These are phyloP conservation scores for Colletotrichum lentis DNA, from an alignment of 2,329 filamentous ascomycete genomes.

Conservation along the genomic window DNA sequence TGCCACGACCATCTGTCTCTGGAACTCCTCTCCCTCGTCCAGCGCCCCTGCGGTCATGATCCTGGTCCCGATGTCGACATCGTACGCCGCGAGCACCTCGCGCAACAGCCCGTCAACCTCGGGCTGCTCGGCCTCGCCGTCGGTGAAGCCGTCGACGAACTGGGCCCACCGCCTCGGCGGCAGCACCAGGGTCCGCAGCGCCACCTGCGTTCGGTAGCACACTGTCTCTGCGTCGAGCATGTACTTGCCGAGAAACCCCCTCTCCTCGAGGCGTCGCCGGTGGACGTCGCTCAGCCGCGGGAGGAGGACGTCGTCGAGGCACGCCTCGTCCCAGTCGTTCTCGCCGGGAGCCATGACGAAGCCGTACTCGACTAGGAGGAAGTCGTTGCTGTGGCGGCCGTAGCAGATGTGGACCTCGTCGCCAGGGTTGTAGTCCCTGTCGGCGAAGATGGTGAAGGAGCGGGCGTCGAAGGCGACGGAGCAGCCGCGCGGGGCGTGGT, in stretches of 20 bases:
- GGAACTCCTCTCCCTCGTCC: conserved; percentile 45
- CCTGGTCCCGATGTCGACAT: conserved; percentile 44
- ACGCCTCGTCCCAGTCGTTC: conserved; percentile 62
- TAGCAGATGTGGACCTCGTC: conserved; percentile 76
- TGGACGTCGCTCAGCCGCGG: conserved; percentile 48
- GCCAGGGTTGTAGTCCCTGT: conserved; percentile 59
- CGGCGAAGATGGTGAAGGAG: conserved; percentile 64
- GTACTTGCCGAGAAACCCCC: conserved; percentile 61
- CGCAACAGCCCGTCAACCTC: conserved; percentile 50
- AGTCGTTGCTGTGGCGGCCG: conserved; percentile 75
- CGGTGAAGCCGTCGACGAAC: conserved; percentile 57
- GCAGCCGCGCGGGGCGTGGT: conserved; percentile 61
- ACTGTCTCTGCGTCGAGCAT: conserved; percentile 58
- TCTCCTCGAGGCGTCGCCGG: conserved; percentile 52
- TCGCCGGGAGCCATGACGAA: conserved; percentile 56
- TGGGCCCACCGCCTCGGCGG: conserved; percentile 53
- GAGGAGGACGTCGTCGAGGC: conserved; percentile 58
- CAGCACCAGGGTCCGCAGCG: conserved; percentile 53
- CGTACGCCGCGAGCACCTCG: conserved; percentile 51
- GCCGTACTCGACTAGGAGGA: conserved; percentile 73
- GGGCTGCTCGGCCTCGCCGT: conserved; percentile 54
- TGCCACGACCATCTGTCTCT: conserved; percentile 49
- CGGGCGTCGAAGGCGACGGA: conserved; percentile 58
- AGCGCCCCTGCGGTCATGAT: conserved; percentile 45
- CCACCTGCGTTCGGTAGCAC: conserved; percentile 66